These are phyloP conservation scores for Sungouiozyma intestinalis DNA, from an alignment of 805 yeast genomes.

Conservation along the genomic window DNA sequence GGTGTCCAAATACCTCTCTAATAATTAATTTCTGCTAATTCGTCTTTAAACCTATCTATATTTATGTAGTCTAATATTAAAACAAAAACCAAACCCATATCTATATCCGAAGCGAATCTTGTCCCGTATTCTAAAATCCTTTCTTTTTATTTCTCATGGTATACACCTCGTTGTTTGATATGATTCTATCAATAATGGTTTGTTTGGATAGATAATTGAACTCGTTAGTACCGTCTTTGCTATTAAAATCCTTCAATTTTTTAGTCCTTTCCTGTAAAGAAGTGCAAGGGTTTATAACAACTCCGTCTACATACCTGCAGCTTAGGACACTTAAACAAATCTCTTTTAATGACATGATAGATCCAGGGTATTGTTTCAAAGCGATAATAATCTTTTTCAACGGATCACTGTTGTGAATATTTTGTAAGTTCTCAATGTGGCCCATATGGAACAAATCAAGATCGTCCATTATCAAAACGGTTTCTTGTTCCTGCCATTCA, in stretches of 20 bases:
- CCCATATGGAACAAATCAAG: conserved; percentile 93
- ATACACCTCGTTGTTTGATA: conserved; percentile 55
- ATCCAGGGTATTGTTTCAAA: conserved; percentile 36
- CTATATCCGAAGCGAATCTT: no score
- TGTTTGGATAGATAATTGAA: conserved; percentile 51
- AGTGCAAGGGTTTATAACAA: conserved; percentile 37
- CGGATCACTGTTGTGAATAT: conserved; percentile 33
- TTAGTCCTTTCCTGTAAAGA: not conserved
- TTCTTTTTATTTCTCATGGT: conserved; percentile 81
- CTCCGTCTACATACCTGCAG: conserved; percentile 73
- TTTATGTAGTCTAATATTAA: no score
- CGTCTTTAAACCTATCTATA: no score
- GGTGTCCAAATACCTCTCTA: no score
- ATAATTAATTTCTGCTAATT: no score
- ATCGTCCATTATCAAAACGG: conserved; percentile 50
- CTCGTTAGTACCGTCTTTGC: conserved; percentile 44
- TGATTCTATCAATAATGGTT: conserved; percentile 66
- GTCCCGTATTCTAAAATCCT: conserved; percentile 41
- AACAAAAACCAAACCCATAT: no score
- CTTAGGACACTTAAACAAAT: conserved; percentile 81
- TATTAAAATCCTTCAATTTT: not conserved
- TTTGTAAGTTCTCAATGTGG: conserved; percentile 64
- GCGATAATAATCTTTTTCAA: conserved; percentile 47
- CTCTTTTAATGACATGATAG: conserved; percentile 82
- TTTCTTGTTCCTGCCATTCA: not conserved